Conservation (phyloP, 495 filamentous ascomycete species). For the Aspergillus mulundensis region DNA sequence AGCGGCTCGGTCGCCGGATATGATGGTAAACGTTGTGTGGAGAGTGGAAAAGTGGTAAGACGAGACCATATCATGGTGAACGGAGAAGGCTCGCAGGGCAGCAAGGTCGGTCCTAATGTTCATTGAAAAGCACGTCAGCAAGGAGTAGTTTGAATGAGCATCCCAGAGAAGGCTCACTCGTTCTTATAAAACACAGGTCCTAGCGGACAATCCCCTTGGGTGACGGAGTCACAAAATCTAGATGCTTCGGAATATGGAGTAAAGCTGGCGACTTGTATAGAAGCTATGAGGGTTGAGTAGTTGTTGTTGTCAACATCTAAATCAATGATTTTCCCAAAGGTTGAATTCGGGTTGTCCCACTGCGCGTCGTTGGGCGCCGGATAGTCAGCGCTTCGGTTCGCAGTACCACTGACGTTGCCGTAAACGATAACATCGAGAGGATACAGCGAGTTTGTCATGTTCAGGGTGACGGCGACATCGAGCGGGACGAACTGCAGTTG, state of each 20-base stretch:
- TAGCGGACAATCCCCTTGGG: conserved; percentile 68
- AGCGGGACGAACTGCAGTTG: conserved; percentile 79
- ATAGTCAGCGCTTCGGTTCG: conserved; percentile 36
- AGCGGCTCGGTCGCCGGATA: conserved; percentile 61
- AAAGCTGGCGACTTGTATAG: conserved; percentile 70
- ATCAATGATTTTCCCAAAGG: conserved; percentile 73
- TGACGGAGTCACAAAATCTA: conserved; percentile 60
- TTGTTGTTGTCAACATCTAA: conserved; percentile 49
- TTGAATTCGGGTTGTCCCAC: conserved; percentile 53
- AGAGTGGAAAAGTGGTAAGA: conserved; percentile 83
- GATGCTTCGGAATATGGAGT: conserved; percentile 51
- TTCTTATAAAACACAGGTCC: conserved; percentile 64
- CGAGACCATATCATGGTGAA: conserved; percentile 72
- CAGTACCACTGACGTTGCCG: conserved; percentile 78
- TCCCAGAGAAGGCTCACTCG: conserved; percentile 39
- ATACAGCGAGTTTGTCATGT: conserved; percentile 55
- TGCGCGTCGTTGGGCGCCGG: conserved; percentile 48
- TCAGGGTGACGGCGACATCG: conserved; percentile 68
- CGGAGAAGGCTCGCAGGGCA: conserved; percentile 65
- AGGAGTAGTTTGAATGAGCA: not conserved
- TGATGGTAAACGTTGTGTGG: conserved; percentile 61
- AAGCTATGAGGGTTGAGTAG: conserved; percentile 65
- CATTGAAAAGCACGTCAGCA: conserved; percentile 2
- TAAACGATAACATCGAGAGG: conserved; percentile 77
- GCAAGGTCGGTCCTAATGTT: conserved; percentile 43